Evolutionary conservation across 2,329 filamentous ascomycete genomes (phyloP).

Genomic region (Fusarium solani-melongenae): DNA sequence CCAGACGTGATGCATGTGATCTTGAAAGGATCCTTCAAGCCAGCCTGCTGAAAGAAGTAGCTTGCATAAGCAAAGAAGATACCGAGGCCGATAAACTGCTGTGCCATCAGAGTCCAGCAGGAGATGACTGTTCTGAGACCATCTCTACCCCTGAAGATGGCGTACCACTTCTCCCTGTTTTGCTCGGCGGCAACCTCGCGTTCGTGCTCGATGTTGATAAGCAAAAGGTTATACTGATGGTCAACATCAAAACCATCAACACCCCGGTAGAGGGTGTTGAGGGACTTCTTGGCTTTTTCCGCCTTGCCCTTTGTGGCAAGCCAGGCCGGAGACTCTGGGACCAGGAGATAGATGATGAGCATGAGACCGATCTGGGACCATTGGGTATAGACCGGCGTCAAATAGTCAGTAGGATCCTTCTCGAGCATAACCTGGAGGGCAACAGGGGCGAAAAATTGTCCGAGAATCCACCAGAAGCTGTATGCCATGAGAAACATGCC

Average conservation of each 20-base stretch:
- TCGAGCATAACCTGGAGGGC: slow-evolving; percentile 48
- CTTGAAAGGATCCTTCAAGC: slow-evolving; percentile 34
- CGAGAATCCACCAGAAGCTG: slow-evolving; percentile 57
- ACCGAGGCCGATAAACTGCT: slow-evolving; percentile 22
- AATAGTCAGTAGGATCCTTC: background rate
- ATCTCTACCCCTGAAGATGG: slow-evolving; percentile 45
- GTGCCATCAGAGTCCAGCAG: slow-evolving; percentile 40
- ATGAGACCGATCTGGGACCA: background rate
- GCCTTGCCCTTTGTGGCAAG: background rate
- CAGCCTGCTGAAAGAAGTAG: slow-evolving; percentile 50
- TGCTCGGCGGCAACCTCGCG: slow-evolving; percentile 33
- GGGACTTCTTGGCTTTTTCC: background rate
- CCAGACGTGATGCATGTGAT: slow-evolving; percentile 32
- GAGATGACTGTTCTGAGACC: slow-evolving; percentile 44
- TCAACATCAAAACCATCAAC: slow-evolving; percentile 44
- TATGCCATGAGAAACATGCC: slow-evolving; percentile 54
- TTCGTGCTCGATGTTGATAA: slow-evolving; percentile 39
- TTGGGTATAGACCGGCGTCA: background rate
- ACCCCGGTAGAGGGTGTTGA: slow-evolving; percentile 6
- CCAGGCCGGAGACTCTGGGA: background rate
- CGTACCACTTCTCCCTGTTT: slow-evolving; percentile 39
- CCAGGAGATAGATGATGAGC: background rate
- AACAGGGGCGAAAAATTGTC: slow-evolving; percentile 54
- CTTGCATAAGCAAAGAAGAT: slow-evolving; percentile 61
- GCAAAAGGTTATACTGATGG: slow-evolving; percentile 39